Percentiles rank a stretch among this genome's conserved stretches.
These are phyloP conservation scores for Margaritispora aquatica DNA, from an alignment of 495 filamentous ascomycete species.

Conservation along the genomic window DNA sequence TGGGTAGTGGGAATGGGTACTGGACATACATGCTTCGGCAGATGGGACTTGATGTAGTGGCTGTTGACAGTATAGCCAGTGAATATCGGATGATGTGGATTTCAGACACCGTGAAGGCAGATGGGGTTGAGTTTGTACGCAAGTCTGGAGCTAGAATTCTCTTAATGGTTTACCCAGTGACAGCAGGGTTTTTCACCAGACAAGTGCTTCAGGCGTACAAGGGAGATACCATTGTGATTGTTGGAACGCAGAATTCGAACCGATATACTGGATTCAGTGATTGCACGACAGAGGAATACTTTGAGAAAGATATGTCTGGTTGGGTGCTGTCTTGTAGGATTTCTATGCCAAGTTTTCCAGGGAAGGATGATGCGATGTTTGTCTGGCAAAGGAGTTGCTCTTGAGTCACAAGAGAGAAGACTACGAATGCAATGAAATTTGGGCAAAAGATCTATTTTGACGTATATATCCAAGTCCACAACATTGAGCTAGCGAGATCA, in stretches of 20 bases:
- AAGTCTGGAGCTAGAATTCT: conserved; percentile 37
- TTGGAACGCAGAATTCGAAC: conserved; percentile 57
- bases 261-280: conserved; percentile 56
- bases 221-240: conserved; percentile 53
- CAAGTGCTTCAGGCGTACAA: conserved; percentile 43
- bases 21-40: conserved; percentile 54
- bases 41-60: conserved; percentile 30
- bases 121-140: conserved; percentile 40
- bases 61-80: conserved; percentile 49
- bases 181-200: conserved; percentile 47
- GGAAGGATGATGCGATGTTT: conserved; percentile 50
- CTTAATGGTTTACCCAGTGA: conserved; percentile 56
- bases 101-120: conserved; percentile 42
- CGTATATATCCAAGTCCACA: too few species aligned
- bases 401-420: too few species aligned
- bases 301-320: conserved; percentile 36
- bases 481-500: too few species aligned
- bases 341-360: conserved; percentile 46
- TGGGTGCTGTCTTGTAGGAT: conserved; percentile 40
- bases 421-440: too few species aligned
- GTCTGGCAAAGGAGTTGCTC: conserved; percentile 29
- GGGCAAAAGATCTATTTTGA: too few species aligned
- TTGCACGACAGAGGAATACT: conserved; percentile 48
- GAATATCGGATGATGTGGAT: conserved; percentile 54
- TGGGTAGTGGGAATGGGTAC: conserved; percentile 57